These are phyloP conservation scores for Linnemannia schmuckeri DNA, from an alignment of 192 early-diverging fungal species.

Conservation along the genomic window DNA sequence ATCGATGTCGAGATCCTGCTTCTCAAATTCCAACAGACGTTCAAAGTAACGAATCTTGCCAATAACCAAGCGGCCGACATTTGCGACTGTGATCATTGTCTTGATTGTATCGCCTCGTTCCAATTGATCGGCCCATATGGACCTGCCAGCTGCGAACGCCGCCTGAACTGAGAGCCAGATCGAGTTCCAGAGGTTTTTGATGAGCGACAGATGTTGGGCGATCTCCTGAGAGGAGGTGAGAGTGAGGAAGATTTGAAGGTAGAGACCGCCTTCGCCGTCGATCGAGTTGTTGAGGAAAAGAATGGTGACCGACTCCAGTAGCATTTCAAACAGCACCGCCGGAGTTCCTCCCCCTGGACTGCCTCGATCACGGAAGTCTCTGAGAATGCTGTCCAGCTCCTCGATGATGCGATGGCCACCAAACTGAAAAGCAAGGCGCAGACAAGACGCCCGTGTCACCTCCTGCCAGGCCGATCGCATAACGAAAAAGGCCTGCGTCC, in stretches of 20 bases:
- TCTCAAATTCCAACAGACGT: conserved; percentile 48
- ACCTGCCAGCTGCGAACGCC: conserved; percentile 34
- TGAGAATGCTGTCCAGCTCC: conserved; percentile 35
- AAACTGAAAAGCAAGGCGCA: conserved; percentile 27
- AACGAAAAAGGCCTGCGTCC: conserved; percentile 32
- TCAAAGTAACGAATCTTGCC: conserved; percentile 52
- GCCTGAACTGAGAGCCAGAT: conserved; percentile 46
- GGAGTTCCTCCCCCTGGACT: conserved; percentile 49
- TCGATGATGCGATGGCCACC: conserved; percentile 42
- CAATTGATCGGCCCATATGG: conserved; percentile 34
- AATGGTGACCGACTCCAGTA: conserved; percentile 43
- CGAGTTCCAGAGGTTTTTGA: conserved; percentile 46
- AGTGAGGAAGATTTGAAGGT: conserved; percentile 46
- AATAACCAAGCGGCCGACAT: conserved; percentile 40
- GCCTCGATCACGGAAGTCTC: conserved; percentile 30
- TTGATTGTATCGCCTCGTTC: conserved; percentile 42
- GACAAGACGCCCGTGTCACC: conserved; percentile 26
- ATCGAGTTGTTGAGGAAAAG: conserved; percentile 42
- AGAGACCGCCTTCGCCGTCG: conserved; percentile 52
- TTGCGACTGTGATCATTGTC: conserved; percentile 40
- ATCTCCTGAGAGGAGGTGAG: conserved; percentile 45
- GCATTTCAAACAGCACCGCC: conserved; percentile 26
- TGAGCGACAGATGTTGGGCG: conserved; percentile 29
- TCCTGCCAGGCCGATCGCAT: conserved; percentile 41
- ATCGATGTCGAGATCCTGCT: conserved; percentile 28